phyloP scores from a whole-genome alignment of 2,329 filamentous ascomycete species.

The Penicillium sp. region DNA sequence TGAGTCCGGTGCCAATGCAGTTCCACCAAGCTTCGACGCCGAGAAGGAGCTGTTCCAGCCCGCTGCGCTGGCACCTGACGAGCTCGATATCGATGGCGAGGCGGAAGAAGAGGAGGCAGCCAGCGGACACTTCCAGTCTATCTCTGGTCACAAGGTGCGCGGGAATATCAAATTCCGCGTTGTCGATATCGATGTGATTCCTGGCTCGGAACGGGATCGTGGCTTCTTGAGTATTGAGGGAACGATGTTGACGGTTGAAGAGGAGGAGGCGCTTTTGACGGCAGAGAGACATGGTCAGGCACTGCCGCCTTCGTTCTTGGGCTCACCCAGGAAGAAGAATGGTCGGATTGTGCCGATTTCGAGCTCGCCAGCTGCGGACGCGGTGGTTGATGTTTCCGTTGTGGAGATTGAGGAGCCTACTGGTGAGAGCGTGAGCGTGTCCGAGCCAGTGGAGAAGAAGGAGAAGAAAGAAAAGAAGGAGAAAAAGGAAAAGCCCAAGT shows the following conservation, averaged over 20 bases:
- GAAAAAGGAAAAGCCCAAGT: conserved; percentile 23
- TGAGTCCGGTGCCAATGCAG: conserved; percentile 31
- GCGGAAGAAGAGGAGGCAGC: conserved; percentile 60
- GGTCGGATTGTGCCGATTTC: conserved; percentile 33
- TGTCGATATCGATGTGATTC: conserved; percentile 76
- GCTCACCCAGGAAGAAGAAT: conserved; percentile 19
- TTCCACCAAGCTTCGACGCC: conserved; percentile 38
- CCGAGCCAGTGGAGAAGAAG: conserved; percentile 7
- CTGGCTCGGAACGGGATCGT: conserved; percentile 72
- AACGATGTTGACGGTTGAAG: conserved; percentile 75
- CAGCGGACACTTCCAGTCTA: conserved; percentile 78
- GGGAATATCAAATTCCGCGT: conserved; percentile 78
- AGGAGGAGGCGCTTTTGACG: conserved; percentile 66
- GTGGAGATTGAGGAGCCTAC: conserved; percentile 27
- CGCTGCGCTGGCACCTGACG: conserved; percentile 41
- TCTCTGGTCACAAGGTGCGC: conserved; percentile 69
- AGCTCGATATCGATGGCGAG: conserved; percentile 39
- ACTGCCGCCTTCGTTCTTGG: conserved; percentile 30
- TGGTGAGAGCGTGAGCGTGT: conserved; percentile 16
- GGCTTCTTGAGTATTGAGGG: conserved; percentile 87
- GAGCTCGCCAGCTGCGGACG: conserved; percentile 18
- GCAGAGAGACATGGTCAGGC: conserved; percentile 56
- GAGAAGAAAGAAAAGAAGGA: conserved; percentile 21
- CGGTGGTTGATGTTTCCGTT: conserved; percentile 25
- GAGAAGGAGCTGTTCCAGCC: conserved; percentile 50